Evolutionary conservation across 495 filamentous ascomycete species (phyloP).

Genomic region (Halenospora varia): DNA sequence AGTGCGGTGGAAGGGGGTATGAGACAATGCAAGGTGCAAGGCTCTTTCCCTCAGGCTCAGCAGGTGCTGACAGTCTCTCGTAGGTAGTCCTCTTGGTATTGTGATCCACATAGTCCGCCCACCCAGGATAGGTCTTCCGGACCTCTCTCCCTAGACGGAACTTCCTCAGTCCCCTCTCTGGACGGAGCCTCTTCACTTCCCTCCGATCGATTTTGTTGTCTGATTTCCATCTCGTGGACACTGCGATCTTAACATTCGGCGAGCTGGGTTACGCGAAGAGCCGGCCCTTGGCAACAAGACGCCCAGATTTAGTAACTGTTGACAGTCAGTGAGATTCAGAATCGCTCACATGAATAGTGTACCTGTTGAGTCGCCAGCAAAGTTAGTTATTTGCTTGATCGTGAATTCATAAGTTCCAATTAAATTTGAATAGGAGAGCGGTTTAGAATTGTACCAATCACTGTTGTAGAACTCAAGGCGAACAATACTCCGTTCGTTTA

Average conservation of each 20-base stretch:
- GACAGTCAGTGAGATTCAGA: not conserved
- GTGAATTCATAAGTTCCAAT: not conserved
- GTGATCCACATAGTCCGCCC: not conserved
- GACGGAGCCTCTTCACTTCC: too few species aligned
- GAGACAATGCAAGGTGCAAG: not conserved
- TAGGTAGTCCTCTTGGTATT: too few species aligned
- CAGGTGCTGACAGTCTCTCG: too few species aligned
- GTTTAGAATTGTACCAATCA: not conserved
- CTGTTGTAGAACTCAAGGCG: not conserved
- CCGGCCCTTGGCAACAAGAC: not conserved
- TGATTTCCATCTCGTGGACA: not conserved
- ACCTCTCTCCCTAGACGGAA: too few species aligned
- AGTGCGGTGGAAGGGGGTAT: not conserved
- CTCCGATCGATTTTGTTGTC: too few species aligned
- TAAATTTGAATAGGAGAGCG: not conserved
- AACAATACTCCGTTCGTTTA: not conserved
- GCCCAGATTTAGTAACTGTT: not conserved
- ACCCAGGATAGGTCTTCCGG: too few species aligned
- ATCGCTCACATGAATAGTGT: not conserved
- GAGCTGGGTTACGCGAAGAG: not conserved
- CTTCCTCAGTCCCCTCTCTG: too few species aligned
- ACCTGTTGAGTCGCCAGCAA: not conserved
- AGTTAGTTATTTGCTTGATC: not conserved
- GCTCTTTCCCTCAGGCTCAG: too few species aligned
- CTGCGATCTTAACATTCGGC: not conserved